Base-by-base conservation (phyloP, 1,284 basidiomycete genomes). In the Pterulicium gracile region DNA sequence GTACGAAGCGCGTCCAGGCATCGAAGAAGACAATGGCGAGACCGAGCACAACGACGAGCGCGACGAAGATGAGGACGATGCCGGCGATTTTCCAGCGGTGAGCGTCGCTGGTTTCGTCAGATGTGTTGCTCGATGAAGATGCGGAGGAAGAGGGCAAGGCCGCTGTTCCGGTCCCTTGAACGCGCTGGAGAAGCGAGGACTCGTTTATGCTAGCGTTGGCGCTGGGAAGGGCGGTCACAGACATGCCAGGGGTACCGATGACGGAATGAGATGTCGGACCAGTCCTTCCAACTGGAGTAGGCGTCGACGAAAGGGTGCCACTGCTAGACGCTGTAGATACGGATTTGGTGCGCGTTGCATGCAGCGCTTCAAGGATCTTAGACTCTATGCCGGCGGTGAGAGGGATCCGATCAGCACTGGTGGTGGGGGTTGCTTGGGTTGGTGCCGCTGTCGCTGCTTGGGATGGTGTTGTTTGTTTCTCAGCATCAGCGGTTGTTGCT, bases 51-150 rank as follows among this genome's bases (percentile, higher is more conserved):
- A 68, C 75, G 46, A 83, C 64, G 22, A 73, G 66, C 43, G 68
- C 75, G 53, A 85, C 68, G 17, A 69, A 67, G 51, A 81, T 72
- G 48, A 82, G 69, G 3, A 71, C 70, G 49, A 85, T 72, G 19
- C 80, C 80, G 47, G 82, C 69, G 47, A 81, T 69, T 59, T 80
- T 79, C 81, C 81, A 84, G 55, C 75, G n/a, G 36, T 39, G n/a
- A 17, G 5, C 19, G 36, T 17, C 15, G 15, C n/a, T 7, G 7
- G 36, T 4, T 39, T 13, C 36, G 4, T 5, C 4, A 15, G 36
- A 13, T 7, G 36, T 10, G 19, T 10, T 18, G 15, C 7, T 39
- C 7, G 36, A 7, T 10, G 36, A 39, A 7, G 36, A 13, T 10
- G 36, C n/a, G 19, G 36, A 17, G n/a, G n/a, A 5, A 17, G 36